Base-by-base conservation (phyloP, 148 eudicot species). In the Vaccinium darrowii region DNA sequence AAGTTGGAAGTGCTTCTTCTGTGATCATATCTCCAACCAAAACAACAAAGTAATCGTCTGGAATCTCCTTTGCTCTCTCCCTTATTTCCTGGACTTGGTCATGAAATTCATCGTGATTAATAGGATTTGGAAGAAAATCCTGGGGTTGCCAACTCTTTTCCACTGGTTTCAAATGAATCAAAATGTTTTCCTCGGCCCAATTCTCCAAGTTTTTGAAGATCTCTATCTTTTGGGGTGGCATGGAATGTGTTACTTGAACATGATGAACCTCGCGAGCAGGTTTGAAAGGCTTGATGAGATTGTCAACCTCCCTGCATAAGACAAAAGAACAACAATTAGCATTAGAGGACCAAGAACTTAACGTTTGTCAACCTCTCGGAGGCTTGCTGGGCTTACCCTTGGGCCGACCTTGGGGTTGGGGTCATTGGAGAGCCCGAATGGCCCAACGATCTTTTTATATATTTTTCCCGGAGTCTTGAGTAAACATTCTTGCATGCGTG, bases 21-120 rank as follows among this genome's bases (percentile, higher is more conserved):
- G 87, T 85, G 75, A 85, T 75, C 87, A 85, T 85, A 85, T 85
- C 87, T 9, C 87, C 84, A 1, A 81, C 87, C 87, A 85, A 81
- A 81, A 81, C 84, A 51, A 85, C 84, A 51, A 81, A 85, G 76
- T 85, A 85, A 0, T 81, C 87, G 50, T 85, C 87, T 0, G 87
- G 87, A 23, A 85, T 65, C 81, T 85, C 87, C 62, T 85, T 85
- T 16, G 87, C 84, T n/a, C 87, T 85, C 65, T 74, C 84, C 60
- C 81, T 75, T 49, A 85, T 75, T 81, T 85, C 87, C 74, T 5
- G 36, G 15, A 85, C 84, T 81, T 81, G 76, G 19, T 85, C 87
- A 8, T 85, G 81, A 15, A 85, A 85, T 52, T 75, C 76, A 8
- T 81, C 84, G 19, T 69, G 53, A n/a, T 25, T 23, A 5, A 80